These are phyloP conservation scores for Kodamaea hsintzibuensis DNA, from an alignment of 805 yeast species.

Conservation along the genomic window DNA sequence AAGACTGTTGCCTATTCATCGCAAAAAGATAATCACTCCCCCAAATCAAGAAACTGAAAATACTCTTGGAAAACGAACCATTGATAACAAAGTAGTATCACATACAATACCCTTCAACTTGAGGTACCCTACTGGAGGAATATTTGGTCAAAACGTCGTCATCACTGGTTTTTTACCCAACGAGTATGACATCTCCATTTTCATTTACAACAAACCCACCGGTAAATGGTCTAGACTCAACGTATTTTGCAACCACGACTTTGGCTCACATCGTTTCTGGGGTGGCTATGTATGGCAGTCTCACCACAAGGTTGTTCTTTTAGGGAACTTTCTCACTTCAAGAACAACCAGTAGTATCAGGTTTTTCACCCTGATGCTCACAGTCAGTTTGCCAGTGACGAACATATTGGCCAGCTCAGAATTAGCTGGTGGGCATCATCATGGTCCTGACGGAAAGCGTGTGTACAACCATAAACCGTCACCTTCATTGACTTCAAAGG, in stretches of 20 bases:
- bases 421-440: conserved; percentile 32
- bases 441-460: conserved; percentile 19
- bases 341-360: conserved; percentile 48
- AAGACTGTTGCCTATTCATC: conserved; percentile 31
- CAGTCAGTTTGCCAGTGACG: conserved; percentile 56
- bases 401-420: conserved; percentile 49
- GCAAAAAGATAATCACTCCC: conserved; percentile 15
- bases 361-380: conserved; percentile 48
- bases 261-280: conserved; percentile 61
- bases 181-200: conserved; percentile 48
- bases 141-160: conserved; percentile 66
- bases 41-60: neutral
- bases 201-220: conserved; percentile 52
- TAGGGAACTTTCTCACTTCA: conserved; percentile 55
- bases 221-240: conserved; percentile 67
- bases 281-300: conserved; percentile 75
- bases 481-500: neutral
- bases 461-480: conserved; percentile 9
- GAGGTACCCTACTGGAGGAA: conserved; percentile 57
- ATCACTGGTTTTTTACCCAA: conserved; percentile 58
- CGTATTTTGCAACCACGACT: conserved; percentile 50
- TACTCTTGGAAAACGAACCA: neutral
- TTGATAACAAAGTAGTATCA: conserved; percentile 5
- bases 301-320: conserved; percentile 66
- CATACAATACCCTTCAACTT: conserved; percentile 48